phyloP scores from a whole-genome alignment of 2,329 filamentous ascomycete genomes.

The Arachnopeziza araneosa region DNA sequence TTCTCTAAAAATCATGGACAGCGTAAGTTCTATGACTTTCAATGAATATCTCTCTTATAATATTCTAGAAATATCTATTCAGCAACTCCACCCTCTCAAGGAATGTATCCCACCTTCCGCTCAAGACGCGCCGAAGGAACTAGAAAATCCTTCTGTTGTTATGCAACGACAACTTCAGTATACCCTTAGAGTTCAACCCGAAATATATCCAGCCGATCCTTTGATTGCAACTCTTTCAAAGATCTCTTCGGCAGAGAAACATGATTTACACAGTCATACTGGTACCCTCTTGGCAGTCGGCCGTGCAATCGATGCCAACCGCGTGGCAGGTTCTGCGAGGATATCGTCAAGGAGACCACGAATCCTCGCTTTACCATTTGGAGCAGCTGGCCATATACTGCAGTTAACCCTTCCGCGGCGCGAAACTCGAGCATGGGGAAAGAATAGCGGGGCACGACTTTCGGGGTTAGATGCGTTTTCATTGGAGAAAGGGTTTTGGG shows the following conservation, averaged over 20 bases:
- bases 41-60: slow-evolving; percentile 8
- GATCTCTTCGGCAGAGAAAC: background rate
- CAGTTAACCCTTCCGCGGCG: slow-evolving; percentile 23
- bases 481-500: slow-evolving; percentile 27
- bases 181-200: slow-evolving; percentile 23
- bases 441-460: slow-evolving; percentile 16
- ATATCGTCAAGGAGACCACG: slow-evolving; percentile 3
- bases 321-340: slow-evolving; percentile 8
- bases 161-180: slow-evolving; percentile 19
- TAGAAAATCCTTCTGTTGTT: slow-evolving; percentile 6
- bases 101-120: slow-evolving; percentile 22
- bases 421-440: slow-evolving; percentile 26
- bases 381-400: slow-evolving; percentile 28
- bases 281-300: slow-evolving; percentile 23
- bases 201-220: slow-evolving; percentile 17
- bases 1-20: slow-evolving; percentile 23
- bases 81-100: slow-evolving; percentile 24
- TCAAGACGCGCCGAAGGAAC: slow-evolving; percentile 7
- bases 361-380: slow-evolving; percentile 26
- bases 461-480: slow-evolving; percentile 15
- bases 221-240: slow-evolving; percentile 8
- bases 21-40: slow-evolving; percentile 10
- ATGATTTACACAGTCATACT: background rate
- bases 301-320: slow-evolving; percentile 15
- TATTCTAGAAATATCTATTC: slow-evolving; percentile 16